Percentiles rank a stretch among this genome's conserved stretches.
These are phyloP conservation scores for Botryosphaeria dothidea DNA, from an alignment of 2,329 filamentous ascomycete genomes.

Conservation along the genomic window DNA sequence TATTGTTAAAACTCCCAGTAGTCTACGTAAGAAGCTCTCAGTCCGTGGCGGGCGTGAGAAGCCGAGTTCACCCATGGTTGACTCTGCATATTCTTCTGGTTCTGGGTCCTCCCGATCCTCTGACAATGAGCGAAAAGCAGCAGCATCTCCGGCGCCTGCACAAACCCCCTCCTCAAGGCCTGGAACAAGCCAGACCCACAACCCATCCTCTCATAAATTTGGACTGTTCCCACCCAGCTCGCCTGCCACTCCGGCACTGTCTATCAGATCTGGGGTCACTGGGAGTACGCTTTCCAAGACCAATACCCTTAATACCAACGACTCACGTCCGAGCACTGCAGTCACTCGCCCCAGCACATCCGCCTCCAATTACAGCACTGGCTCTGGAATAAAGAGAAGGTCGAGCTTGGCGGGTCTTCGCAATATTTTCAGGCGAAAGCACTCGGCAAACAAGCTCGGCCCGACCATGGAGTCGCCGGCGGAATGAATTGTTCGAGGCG, in stretches of 20 bases:
- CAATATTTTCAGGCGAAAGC: slow-evolving; percentile 13
- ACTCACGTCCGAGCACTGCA: slow-evolving; percentile 9
- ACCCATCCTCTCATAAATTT: slow-evolving; percentile 1
- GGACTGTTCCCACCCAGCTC: slow-evolving; percentile 14
- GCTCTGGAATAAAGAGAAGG: not conserved
- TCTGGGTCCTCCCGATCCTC: slow-evolving; percentile 30
- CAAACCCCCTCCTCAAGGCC: not conserved
- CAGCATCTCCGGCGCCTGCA: not conserved
- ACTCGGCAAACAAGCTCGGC: slow-evolving; percentile 15
- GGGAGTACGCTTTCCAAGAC: slow-evolving; percentile 14
- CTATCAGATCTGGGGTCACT: slow-evolving; percentile 16
- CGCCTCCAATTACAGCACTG: slow-evolving; percentile 14
- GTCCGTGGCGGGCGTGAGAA: slow-evolving; percentile 11
- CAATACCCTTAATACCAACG: slow-evolving; percentile 12
- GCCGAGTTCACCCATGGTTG: slow-evolving; percentile 21
- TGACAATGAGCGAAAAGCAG: slow-evolving; percentile 8
- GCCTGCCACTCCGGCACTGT: slow-evolving; percentile 1
- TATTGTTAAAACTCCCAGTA: slow-evolving; percentile 9
- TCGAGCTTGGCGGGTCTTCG: slow-evolving; percentile 11
- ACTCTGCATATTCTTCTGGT: slow-evolving; percentile 41
- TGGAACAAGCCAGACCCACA: slow-evolving; percentile 1
- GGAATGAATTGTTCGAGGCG: not conserved
- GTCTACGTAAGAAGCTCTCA: slow-evolving; percentile 12
- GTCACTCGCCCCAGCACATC: slow-evolving; percentile 15
- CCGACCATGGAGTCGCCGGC: slow-evolving; percentile 14